These are phyloP conservation scores for Brassica cretica DNA, from an alignment of 345 rosid species.

Conservation along the genomic window DNA sequence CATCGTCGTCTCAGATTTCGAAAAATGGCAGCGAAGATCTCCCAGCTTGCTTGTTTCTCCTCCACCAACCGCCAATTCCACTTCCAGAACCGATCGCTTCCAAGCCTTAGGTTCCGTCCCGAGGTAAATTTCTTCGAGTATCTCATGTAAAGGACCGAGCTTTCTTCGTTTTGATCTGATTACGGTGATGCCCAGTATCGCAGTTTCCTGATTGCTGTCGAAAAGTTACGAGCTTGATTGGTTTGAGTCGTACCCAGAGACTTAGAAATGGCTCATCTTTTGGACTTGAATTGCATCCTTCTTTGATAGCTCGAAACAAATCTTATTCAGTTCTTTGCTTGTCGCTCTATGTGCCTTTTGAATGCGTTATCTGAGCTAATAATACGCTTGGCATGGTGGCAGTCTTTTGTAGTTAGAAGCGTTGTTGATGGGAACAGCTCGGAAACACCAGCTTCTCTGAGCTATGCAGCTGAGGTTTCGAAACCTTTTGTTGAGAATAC, in stretches of 20 bases:
- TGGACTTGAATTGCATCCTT: neutral
- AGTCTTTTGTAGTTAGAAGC: slow-evolving; percentile 57
- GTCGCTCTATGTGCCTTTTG: neutral
- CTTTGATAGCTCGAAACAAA: slow-evolving; percentile 10
- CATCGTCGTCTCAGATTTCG: slow-evolving; percentile 29
- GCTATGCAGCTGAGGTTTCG: slow-evolving; percentile 48
- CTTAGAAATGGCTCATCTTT: slow-evolving; percentile 18
- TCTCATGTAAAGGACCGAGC: neutral
- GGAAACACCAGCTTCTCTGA: slow-evolving; percentile 40
- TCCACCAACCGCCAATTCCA: slow-evolving; percentile 54
- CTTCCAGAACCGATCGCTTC: slow-evolving; percentile 42
- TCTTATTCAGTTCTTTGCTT: neutral
- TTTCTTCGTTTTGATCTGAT: neutral
- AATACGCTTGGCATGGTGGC: slow-evolving; percentile 17
- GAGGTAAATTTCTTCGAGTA: slow-evolving; percentile 43
- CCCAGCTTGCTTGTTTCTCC: slow-evolving; percentile 66
- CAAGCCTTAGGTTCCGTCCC: slow-evolving; percentile 39
- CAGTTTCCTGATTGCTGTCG: neutral
- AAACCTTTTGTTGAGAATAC: slow-evolving; percentile 46
- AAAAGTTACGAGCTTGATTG: neutral
- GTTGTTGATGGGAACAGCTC: slow-evolving; percentile 48
- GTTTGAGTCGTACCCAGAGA: neutral
- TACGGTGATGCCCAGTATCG: slow-evolving; percentile 1
- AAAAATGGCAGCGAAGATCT: slow-evolving; percentile 42
- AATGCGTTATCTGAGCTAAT: neutral